Evolutionary conservation across 208 protist species (phyloP).

Genomic region (Crithidia fasciculata): DNA sequence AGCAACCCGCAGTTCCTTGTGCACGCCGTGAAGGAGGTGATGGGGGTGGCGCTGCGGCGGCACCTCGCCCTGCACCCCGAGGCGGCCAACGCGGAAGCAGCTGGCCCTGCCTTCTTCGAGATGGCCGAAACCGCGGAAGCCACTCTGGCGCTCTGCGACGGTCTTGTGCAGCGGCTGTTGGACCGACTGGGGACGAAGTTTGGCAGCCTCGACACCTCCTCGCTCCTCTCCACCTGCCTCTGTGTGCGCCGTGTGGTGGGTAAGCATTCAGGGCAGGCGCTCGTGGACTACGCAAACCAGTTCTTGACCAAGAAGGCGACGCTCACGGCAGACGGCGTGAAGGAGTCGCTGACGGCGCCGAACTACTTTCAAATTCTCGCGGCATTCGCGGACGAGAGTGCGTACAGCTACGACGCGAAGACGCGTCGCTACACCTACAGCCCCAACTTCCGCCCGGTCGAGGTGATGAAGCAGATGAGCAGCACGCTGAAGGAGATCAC

Average conservation of each 20-base stretch:
- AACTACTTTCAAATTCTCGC: conserved; percentile 83
- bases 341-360: conserved; percentile 65
- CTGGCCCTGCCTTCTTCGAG: conserved; percentile 29
- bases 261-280: conserved; percentile 52
- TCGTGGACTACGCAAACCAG: conserved; percentile 56
- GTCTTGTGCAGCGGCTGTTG: conserved; percentile 61
- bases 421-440: conserved; percentile 54
- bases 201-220: conserved; percentile 52
- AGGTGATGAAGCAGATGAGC: conserved; percentile 52
- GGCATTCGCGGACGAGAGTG: conserved; percentile 81
- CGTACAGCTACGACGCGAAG: conserved; percentile 53
- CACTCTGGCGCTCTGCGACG: conserved; percentile 56
- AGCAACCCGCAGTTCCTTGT: conserved; percentile 88
- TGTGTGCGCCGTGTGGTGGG: conserved; percentile 64
- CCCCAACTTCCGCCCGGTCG: conserved; percentile 56
- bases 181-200: conserved; percentile 39
- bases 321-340: conserved; percentile 25
- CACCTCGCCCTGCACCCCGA: conserved; percentile 40
- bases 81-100: conserved; percentile 29
- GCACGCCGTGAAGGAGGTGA: conserved; percentile 57
- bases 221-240: conserved; percentile 72
- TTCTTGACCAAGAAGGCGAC: conserved; percentile 63
- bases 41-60: conserved; percentile 53
- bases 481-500: conserved; percentile 69
- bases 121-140: conserved; percentile 36